These are phyloP conservation scores for Dipteronia dyeriana DNA, from an alignment of 345 rosid genomes.

Conservation along the genomic window DNA sequence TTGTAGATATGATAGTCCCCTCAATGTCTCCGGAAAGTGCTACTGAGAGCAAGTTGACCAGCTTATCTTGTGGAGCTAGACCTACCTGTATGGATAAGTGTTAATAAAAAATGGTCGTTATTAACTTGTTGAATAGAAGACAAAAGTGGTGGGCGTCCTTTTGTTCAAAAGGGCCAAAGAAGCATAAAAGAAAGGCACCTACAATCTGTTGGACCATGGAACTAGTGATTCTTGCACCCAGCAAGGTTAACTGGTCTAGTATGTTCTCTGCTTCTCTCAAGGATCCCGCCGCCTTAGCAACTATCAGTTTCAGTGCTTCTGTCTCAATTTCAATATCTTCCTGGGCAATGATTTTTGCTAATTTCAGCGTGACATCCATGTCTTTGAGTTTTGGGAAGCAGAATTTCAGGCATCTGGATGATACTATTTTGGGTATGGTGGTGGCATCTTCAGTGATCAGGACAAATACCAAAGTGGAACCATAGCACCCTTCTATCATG, in stretches of 20 bases:
- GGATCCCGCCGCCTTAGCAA: slow-evolving; percentile 40
- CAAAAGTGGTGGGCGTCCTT: background rate
- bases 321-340: slow-evolving; percentile 33
- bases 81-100: slow-evolving; percentile 28
- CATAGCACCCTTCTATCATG: slow-evolving; percentile 18
- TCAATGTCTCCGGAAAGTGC: slow-evolving; percentile 36
- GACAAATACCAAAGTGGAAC: slow-evolving; percentile 23
- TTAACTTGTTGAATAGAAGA: background rate
- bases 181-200: background rate
- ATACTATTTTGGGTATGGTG: slow-evolving; percentile 26
- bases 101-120: background rate
- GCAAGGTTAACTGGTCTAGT: slow-evolving; percentile 35
- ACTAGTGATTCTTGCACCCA: slow-evolving; percentile 31
- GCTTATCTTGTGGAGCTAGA: slow-evolving; percentile 31
- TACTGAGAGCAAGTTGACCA: slow-evolving; percentile 28
- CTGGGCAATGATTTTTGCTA: slow-evolving; percentile 16
- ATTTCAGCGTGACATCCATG: slow-evolving; percentile 28
- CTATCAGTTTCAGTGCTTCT: slow-evolving; percentile 36
- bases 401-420: slow-evolving; percentile 37
- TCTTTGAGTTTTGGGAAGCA: slow-evolving; percentile 37
- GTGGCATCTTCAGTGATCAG: slow-evolving; percentile 26
- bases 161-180: background rate
- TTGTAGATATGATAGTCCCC: slow-evolving; percentile 30
- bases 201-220: slow-evolving; percentile 40
- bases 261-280: slow-evolving; percentile 42